Evolutionary conservation across 1,284 basidiomycete species (phyloP).

Genomic region (Leccinum subrobustum): DNA sequence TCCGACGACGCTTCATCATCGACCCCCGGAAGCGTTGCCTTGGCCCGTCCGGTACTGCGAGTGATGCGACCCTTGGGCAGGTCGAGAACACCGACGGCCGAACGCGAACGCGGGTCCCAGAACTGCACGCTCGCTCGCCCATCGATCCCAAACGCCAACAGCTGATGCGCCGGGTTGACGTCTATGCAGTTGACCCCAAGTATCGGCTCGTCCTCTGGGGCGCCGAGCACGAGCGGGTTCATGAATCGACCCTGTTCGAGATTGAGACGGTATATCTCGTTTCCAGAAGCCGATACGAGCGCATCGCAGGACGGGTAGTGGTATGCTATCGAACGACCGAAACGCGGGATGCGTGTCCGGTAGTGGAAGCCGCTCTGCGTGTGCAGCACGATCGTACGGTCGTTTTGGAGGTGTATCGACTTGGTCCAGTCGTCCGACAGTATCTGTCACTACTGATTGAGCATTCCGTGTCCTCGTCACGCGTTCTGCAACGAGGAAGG

Average conservation of each 20-base stretch:
- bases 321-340: constrained; percentile 91
- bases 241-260: constrained; percentile 95
- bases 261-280: constrained; percentile 92
- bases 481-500: not conserved
- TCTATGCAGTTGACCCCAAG: constrained; percentile 90
- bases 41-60: constrained; percentile 40
- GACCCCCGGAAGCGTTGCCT: constrained; percentile 41
- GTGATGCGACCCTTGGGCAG: constrained; percentile 66
- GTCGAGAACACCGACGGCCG: constrained; percentile 73
- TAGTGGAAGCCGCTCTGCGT: constrained; percentile 94
- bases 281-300: constrained; percentile 74
- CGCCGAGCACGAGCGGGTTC: constrained; percentile 66
- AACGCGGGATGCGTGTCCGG: constrained; percentile 89
- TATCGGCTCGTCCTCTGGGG: constrained; percentile 49
- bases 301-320: constrained; percentile 85
- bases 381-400: constrained; percentile 94
- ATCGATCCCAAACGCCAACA: constrained; percentile 88
- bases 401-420: constrained; percentile 93
- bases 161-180: constrained; percentile 91
- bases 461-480: not conserved
- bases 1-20: constrained; percentile 36
- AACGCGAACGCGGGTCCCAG: constrained; percentile 92
- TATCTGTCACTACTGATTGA: constrained; percentile 53
- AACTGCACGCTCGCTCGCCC: constrained; percentile 87
- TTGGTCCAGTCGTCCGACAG: constrained; percentile 99